Base-by-base conservation (phyloP, 2,329 filamentous ascomycete genomes). In the Ceratocystis albifundus region DNA sequence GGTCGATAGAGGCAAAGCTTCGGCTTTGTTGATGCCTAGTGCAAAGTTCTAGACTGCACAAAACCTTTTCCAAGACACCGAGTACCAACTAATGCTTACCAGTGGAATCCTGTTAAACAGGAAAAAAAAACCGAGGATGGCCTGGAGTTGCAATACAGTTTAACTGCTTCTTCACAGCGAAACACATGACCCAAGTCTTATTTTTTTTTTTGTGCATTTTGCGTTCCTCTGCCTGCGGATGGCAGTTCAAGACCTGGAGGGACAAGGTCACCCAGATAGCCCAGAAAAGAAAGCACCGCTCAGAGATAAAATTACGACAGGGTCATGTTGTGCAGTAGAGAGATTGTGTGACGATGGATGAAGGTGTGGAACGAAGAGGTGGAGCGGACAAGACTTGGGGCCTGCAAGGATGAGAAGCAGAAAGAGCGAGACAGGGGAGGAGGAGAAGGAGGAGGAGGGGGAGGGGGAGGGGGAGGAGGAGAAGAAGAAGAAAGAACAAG, bases 331-430 rank as follows among this genome's bases (percentile, higher is more conserved):
- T 59, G 28, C 17, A 30, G 53, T 8, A 8, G 53, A 17, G 22
- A 59, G 25, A 59, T 59, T 59, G 53, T 59, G 53, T 59, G 53
- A 59, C 53, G 28, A 59, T 22, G 15, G 30, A 25, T 59, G 53
- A 32, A 41, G 36, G 36, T 41, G 36, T 41, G 8, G 36, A 36
- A 36, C 32, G 32, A 36, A 36, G 30, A 57, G 53, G 53, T 57
- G 53, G 53, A 59, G 20, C 53, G 53, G 32, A 59, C 53, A 25
- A 59, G 36, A 59, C 28, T n/a, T 17, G 32, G 53, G 17, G 4
- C 36, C 17, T 30, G 25, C 12, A 59, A 30, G 25, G 53, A 59
- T 50, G 10, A 7, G 53, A 20, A 59, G 22, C 8, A 62, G 30
- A 46, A 17, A 15, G 25, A 36, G 53, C 41, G 57, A 62, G 7